These are phyloP conservation scores for Cyberlindnera japonica DNA, from an alignment of 805 yeast species.

Conservation along the genomic window DNA sequence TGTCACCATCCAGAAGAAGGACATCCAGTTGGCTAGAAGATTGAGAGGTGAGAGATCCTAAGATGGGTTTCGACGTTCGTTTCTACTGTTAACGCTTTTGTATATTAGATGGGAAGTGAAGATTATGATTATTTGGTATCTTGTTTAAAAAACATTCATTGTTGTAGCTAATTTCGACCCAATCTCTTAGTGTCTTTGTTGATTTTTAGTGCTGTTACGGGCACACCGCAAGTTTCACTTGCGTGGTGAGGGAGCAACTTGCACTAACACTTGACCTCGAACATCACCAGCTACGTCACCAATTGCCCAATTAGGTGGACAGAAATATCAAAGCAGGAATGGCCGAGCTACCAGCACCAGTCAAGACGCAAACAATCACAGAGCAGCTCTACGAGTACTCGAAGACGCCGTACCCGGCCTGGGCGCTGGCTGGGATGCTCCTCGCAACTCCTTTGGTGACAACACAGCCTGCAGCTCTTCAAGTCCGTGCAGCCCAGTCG, in stretches of 20 bases:
- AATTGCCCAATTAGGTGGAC: too few species aligned
- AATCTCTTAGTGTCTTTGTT: too few species aligned
- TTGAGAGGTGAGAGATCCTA: conserved; percentile 95
- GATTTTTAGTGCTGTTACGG: neutral
- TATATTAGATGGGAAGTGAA: conserved; percentile 5
- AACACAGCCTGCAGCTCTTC: conserved; percentile 25
- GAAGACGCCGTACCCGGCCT: conserved; percentile 46
- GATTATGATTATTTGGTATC: neutral
- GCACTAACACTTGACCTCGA: too few species aligned
- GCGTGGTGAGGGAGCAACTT: too few species aligned
- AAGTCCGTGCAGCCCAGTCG: conserved; percentile 8
- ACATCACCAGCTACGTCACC: too few species aligned
- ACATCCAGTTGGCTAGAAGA: conserved; percentile 96
- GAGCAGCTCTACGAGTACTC: conserved; percentile 31
- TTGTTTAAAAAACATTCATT: neutral
- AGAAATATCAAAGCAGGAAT: too few species aligned
- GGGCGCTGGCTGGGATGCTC: conserved; percentile 36
- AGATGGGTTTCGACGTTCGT: conserved; percentile 10
- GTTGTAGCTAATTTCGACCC: neutral
- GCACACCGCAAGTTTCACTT: neutral
- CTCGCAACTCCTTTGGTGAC: conserved; percentile 36
- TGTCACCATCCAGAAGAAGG: conserved; percentile 98
- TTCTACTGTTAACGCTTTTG: neutral
- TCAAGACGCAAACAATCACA: conserved; percentile 11
- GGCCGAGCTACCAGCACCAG: conserved; percentile 25